A percentile compares a stretch with the other conserved stretches of the same genome.
These are phyloP conservation scores for Cryptosporidium parvum DNA, from an alignment of 169 alveolate genomes.

Conservation along the genomic window DNA sequence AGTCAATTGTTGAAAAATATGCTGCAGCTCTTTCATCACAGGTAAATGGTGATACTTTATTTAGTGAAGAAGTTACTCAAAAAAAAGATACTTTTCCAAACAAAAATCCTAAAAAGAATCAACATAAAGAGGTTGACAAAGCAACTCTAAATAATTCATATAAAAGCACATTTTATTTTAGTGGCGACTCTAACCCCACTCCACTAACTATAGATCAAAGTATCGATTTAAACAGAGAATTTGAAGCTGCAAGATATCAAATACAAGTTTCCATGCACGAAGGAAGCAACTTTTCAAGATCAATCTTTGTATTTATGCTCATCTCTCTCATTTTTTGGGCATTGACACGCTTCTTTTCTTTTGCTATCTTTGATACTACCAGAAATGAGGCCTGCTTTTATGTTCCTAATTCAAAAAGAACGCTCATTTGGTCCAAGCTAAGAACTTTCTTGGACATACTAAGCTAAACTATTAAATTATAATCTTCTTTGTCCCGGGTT, in stretches of 20 bases:
- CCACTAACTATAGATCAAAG: slow-evolving; percentile 36
- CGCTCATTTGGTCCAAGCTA: slow-evolving; percentile 36
- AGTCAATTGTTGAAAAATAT: slow-evolving; percentile 53
- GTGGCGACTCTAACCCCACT: slow-evolving; percentile 6
- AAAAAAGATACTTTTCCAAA: not conserved
- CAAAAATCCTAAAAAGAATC: not conserved
- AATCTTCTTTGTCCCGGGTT: not conserved
- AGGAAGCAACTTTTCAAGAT: slow-evolving; percentile 69
- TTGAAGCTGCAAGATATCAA: slow-evolving; percentile 75
- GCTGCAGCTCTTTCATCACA: slow-evolving; percentile 62
- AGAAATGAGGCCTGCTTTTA: slow-evolving; percentile 64
- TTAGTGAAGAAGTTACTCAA: slow-evolving; percentile 31
- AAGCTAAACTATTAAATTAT: slow-evolving; percentile 1
- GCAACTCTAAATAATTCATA: slow-evolving; percentile 1
- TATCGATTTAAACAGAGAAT: slow-evolving; percentile 38
- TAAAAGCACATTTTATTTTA: slow-evolving; percentile 21
- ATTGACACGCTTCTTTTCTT: slow-evolving; percentile 49
- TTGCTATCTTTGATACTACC: slow-evolving; percentile 39
- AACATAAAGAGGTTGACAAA: not conserved
- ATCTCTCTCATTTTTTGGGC: slow-evolving; percentile 70
- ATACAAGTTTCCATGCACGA: slow-evolving; percentile 73
- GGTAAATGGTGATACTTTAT: slow-evolving; percentile 1
- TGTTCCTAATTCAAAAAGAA: slow-evolving; percentile 59
- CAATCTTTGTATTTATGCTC: slow-evolving; percentile 59
- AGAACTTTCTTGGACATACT: slow-evolving; percentile 24